These are phyloP conservation scores for Aspergillus homomorphus DNA, from an alignment of 495 filamentous ascomycete genomes.

Conservation along the genomic window DNA sequence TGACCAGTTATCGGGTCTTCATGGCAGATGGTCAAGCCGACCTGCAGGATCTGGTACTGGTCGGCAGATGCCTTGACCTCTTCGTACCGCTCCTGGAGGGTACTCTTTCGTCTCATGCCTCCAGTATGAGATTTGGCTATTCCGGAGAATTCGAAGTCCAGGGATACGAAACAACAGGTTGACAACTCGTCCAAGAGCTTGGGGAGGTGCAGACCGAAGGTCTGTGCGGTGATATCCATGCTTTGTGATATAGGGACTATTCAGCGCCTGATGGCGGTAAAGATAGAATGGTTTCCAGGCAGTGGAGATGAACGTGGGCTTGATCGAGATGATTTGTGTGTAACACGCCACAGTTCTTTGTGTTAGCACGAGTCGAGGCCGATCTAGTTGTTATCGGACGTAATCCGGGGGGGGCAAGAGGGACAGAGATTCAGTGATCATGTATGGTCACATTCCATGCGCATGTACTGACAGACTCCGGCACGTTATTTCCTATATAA, in stretches of 20 bases:
- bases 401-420: not conserved
- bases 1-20: conserved; percentile 50
- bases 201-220: conserved; percentile 56
- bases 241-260: not conserved
- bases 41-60: conserved; percentile 68
- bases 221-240: conserved; percentile 62
- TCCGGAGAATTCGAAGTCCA: conserved; percentile 79
- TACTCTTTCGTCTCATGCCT: conserved; percentile 26
- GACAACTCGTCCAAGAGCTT: conserved; percentile 56
- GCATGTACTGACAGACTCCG: too few species aligned
- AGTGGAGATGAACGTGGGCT: not conserved
- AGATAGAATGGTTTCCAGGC: not conserved
- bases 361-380: too few species aligned
- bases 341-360: not conserved
- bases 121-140: conserved; percentile 41
- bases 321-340: not conserved
- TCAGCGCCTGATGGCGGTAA: not conserved
- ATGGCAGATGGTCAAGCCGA: conserved; percentile 67
- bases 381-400: not conserved
- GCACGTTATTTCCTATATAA: too few species aligned
- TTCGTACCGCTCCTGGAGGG: conserved; percentile 63
- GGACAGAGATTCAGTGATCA: too few species aligned
- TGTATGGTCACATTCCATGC: too few species aligned
- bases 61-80: conserved; percentile 64
- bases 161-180: conserved; percentile 60